phyloP scores from a whole-genome alignment of 495 filamentous ascomycete genomes.

The Parachaetomium inaequale region DNA sequence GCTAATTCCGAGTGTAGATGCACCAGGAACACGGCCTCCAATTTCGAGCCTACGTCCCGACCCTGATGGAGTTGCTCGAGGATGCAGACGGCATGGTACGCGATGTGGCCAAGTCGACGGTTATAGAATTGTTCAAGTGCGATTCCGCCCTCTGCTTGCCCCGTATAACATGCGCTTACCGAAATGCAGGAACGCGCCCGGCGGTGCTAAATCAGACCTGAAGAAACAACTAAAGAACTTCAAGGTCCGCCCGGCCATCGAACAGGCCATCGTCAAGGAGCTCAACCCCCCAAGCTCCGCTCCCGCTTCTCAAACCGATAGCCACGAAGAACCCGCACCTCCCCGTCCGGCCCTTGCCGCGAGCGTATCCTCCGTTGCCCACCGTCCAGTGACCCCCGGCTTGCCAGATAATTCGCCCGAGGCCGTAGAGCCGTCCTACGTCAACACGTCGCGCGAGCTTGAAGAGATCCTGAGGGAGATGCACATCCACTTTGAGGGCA shows the following conservation, averaged over 20 bases:
- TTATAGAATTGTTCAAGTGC: constrained; percentile 82
- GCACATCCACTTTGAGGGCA: constrained; percentile 78
- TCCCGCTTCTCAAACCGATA: constrained; percentile 41
- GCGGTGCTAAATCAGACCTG: constrained; percentile 79
- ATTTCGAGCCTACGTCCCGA: constrained; percentile 78
- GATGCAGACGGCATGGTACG: constrained; percentile 83
- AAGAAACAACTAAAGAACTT: constrained; percentile 74
- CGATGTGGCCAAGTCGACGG: constrained; percentile 72
- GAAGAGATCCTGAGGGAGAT: constrained; percentile 81
- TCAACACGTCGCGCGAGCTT: constrained; percentile 75
- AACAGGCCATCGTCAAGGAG: constrained; percentile 68
- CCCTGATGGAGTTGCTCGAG: constrained; percentile 78
- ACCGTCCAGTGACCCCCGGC: constrained; percentile 47
- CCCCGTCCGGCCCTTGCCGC: constrained; percentile 43
- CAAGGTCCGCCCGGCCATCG: constrained; percentile 80
- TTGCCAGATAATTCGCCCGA: constrained; percentile 59
- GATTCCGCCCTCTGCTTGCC: constrained; percentile 10
- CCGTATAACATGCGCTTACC: constrained; percentile 12
- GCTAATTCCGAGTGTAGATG: constrained; percentile 53
- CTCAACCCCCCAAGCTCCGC: constrained; percentile 58
- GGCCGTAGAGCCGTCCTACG: constrained; percentile 70
- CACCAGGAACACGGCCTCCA: constrained; percentile 69
- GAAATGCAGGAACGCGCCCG: constrained; percentile 62
- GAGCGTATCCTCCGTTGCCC: constrained; percentile 48
- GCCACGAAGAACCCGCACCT: constrained; percentile 39